Percentiles rank a stretch among this genome's conserved stretches.
Evolutionary conservation across 192 early-diverging fungal species (phyloP).

Genomic region (Endogone sp.): DNA sequence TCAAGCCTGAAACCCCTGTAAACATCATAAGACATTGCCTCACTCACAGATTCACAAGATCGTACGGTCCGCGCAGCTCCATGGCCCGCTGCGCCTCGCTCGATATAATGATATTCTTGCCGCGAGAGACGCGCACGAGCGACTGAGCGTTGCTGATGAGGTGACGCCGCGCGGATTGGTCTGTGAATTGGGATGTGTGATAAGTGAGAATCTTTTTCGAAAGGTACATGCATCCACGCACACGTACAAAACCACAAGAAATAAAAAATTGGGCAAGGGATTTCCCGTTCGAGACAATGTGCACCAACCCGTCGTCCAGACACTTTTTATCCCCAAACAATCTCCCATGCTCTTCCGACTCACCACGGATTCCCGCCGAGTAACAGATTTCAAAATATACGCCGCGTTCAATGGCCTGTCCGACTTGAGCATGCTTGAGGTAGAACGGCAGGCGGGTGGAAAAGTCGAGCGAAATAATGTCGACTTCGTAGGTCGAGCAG

Average conservation of each 20-base stretch:
- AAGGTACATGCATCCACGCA: not conserved
- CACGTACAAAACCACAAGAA: too few relatives aligned
- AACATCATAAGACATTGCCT: not conserved
- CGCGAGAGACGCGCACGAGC: conserved; percentile 66
- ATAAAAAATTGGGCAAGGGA: too few relatives aligned
- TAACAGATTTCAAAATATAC: conserved; percentile 80
- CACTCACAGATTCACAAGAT: conserved; percentile 78
- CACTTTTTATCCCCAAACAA: not conserved
- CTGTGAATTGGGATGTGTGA: conserved; percentile 28
- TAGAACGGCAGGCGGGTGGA: conserved; percentile 60
- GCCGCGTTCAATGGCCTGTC: conserved; percentile 66
- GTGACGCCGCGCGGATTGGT: conserved; percentile 52
- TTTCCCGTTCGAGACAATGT: too few relatives aligned
- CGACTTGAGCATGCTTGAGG: conserved; percentile 61
- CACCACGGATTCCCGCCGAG: conserved; percentile 61
- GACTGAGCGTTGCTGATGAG: conserved; percentile 63
- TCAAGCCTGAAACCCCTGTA: not conserved
- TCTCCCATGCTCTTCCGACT: not conserved
- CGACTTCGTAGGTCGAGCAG: conserved; percentile 65
- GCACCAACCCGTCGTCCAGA: too few relatives aligned
- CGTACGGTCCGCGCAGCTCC: conserved; percentile 70
- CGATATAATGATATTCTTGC: conserved; percentile 74
- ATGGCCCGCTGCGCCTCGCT: conserved; percentile 66
- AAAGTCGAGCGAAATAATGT: conserved; percentile 80
- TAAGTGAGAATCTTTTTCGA: conserved; percentile 7